Percentiles rank a stretch among this genome's conserved stretches.
Evolutionary conservation across 148 eudicot species (phyloP).

Genomic region (Rhododendron simsii): DNA sequence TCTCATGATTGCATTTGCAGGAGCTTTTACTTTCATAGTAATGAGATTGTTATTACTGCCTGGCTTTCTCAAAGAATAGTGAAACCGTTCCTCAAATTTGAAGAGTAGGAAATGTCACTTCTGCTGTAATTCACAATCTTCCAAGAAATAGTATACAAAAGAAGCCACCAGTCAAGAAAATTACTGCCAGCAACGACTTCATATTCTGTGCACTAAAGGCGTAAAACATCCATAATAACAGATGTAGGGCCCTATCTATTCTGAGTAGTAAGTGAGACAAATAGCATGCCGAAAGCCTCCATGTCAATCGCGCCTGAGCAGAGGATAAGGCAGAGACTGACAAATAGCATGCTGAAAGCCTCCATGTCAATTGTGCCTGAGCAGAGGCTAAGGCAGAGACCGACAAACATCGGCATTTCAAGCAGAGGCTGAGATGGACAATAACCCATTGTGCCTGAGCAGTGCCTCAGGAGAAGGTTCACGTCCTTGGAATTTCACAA

Average conservation of each 20-base stretch:
- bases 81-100: neutral
- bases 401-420: neutral
- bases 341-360: neutral
- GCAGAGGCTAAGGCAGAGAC: neutral
- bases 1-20: neutral
- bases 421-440: constrained; percentile 37
- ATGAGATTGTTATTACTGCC: neutral
- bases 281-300: neutral
- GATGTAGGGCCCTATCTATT: neutral
- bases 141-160: neutral
- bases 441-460: constrained; percentile 89
- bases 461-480: constrained; percentile 97
- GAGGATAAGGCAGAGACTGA: neutral
- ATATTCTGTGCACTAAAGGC: neutral
- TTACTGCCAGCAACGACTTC: neutral
- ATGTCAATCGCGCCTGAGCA: neutral
- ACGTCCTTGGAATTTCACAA: constrained; percentile 90
- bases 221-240: neutral
- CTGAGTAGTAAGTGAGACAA: neutral
- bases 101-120: neutral
- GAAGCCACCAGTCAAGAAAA: neutral
- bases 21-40: neutral
- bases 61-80: neutral
- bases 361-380: neutral
- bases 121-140: neutral